Evolutionary conservation across 75 land plant genomes (phyloP).

Genomic region (Larix kaempferi): DNA sequence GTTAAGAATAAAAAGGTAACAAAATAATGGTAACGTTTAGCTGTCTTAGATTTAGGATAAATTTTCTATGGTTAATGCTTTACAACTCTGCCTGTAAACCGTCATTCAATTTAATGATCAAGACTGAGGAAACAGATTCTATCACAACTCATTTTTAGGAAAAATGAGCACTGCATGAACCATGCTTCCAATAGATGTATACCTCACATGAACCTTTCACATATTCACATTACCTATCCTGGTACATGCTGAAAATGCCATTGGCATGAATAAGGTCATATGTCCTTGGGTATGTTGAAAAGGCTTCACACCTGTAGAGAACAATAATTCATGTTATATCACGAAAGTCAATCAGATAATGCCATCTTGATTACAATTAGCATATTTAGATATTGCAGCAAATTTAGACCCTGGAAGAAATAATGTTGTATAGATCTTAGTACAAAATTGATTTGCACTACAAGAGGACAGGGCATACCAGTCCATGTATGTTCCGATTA

Average conservation of each 20-base stretch:
- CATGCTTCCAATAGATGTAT: not conserved
- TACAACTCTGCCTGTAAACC: not conserved
- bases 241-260: conserved; percentile 54
- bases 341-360: not conserved
- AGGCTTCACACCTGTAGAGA: conserved; percentile 43
- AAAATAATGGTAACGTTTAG: too few species aligned
- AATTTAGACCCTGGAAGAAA: not conserved
- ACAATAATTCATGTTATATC: not conserved
- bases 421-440: not conserved
- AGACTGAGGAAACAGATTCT: not conserved
- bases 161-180: not conserved
- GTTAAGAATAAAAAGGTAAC: too few species aligned
- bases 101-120: not conserved
- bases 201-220: not conserved
- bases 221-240: conserved; percentile 33
- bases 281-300: conserved; percentile 55
- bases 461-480: conserved; percentile 36
- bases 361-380: not conserved
- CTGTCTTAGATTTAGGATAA: not conserved
- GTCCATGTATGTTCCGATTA: conserved; percentile 76
- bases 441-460: not conserved
- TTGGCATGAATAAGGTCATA: conserved; percentile 63
- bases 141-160: not conserved
- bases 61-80: not conserved
- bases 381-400: not conserved